Percentiles rank a stretch among this genome's conserved stretches.
These are phyloP conservation scores for Tuber indicum DNA, from an alignment of 495 filamentous ascomycete species.

Conservation along the genomic window DNA sequence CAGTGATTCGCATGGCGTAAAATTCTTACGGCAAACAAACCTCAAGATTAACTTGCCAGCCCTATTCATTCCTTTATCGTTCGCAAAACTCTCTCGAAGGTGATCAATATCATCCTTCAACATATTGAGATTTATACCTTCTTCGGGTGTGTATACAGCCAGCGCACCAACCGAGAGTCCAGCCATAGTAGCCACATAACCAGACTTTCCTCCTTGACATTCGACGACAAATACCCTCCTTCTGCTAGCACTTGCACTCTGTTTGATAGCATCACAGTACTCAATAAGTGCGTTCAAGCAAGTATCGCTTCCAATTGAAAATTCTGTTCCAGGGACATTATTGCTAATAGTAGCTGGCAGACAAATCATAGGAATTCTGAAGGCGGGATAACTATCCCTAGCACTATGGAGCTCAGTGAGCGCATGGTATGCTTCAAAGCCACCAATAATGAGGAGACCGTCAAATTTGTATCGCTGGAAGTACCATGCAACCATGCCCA, in stretches of 20 bases:
- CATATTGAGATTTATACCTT: constrained; percentile 91
- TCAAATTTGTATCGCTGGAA: constrained; percentile 85
- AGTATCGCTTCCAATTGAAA: constrained; percentile 92
- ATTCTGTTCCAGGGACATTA: constrained; percentile 97
- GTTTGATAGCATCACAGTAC: constrained; percentile 96
- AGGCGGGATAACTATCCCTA: constrained; percentile 66
- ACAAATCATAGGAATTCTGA: constrained; percentile 88
- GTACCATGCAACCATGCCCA: constrained; percentile 72
- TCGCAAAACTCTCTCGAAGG: constrained; percentile 74
- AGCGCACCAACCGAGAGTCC: constrained; percentile 82
- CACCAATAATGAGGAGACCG: constrained; percentile 84
- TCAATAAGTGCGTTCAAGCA: constrained; percentile 93
- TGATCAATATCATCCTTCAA: constrained; percentile 84
- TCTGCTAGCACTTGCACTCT: constrained; percentile 87
- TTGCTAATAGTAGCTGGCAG: constrained; percentile 97
- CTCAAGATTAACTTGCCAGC: constrained; percentile 86
- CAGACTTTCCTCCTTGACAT: constrained; percentile 90
- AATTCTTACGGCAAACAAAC: constrained; percentile 11
- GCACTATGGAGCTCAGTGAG: constrained; percentile 78
- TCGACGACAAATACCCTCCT: constrained; percentile 95
- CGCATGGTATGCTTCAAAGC: constrained; percentile 95
- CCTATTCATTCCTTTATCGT: constrained; percentile 81
- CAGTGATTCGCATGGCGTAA: not conserved
- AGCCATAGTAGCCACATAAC: constrained; percentile 87
- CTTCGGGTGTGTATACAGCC: constrained; percentile 97